Conservation (phyloP, 495 filamentous ascomycete genomes). For the Penicillium ucsense region DNA sequence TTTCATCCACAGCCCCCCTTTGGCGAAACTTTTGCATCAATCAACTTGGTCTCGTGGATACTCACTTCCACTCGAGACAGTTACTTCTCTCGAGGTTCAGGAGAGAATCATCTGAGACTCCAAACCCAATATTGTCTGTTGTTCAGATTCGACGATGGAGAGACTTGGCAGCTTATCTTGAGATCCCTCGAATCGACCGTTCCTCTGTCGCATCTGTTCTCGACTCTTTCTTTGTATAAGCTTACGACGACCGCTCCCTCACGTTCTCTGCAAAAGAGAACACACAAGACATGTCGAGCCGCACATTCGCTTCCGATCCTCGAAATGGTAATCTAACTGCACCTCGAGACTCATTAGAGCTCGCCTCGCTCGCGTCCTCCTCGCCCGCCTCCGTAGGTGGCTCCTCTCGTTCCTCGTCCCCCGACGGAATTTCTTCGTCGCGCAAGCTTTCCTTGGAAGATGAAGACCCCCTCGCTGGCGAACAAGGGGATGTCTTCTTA, state of each 20-base stretch:
- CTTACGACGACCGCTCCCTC: not conserved
- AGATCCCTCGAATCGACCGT: not conserved
- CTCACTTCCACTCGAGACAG: not conserved
- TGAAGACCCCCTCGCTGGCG: constrained; percentile 64
- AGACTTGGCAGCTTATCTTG: no score
- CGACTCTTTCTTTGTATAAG: not conserved
- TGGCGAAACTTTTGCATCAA: not conserved
- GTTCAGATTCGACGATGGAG: no score
- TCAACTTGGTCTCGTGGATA: no score
- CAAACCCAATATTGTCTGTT: no score
- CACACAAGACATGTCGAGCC: constrained; percentile 26
- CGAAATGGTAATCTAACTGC: constrained; percentile 21
- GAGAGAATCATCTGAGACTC: no score
- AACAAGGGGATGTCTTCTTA: constrained; percentile 37
- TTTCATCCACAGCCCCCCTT: constrained; percentile 6
- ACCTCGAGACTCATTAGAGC: constrained; percentile 87
- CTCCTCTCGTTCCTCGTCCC: constrained; percentile 63
- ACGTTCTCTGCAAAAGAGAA: not conserved
- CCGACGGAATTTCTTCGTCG: constrained; percentile 80
- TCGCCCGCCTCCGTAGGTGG: constrained; percentile 42
- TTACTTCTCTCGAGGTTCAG: no score
- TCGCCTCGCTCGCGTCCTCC: constrained; percentile 85
- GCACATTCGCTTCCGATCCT: constrained; percentile 19
- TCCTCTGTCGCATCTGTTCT: not conserved
- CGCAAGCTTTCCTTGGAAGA: constrained; percentile 82